A percentile compares a stretch with the other conserved stretches of the same genome.
Evolutionary conservation across 108 stramenopile genomes (phyloP).

Genomic region (Cyclotella atomus): DNA sequence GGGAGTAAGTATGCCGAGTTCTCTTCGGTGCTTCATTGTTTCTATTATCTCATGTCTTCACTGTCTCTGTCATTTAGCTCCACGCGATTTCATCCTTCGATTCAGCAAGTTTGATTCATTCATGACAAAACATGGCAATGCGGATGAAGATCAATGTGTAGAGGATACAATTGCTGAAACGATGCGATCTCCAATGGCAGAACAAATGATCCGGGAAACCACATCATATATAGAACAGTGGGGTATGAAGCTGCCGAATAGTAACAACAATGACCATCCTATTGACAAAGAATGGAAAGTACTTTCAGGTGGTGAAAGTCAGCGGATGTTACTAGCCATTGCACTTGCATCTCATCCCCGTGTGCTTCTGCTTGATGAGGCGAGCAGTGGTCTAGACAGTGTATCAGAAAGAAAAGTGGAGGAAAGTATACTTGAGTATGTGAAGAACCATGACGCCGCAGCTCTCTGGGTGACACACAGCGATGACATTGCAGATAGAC

Average conservation of each 20-base stretch:
- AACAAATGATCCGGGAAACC: constrained; percentile 37
- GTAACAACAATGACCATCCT: background rate
- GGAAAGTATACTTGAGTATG: constrained; percentile 43
- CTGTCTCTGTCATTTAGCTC: background rate
- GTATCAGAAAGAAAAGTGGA: constrained; percentile 38
- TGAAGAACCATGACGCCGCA: constrained; percentile 19
- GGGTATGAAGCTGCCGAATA: constrained; percentile 31
- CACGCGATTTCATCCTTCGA: constrained; percentile 5
- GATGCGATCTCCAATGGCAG: constrained; percentile 14
- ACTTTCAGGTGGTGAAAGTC: constrained; percentile 87
- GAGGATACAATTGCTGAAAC: constrained; percentile 20
- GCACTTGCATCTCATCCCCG: constrained; percentile 63
- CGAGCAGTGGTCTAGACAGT: constrained; percentile 37
- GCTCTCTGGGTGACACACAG: constrained; percentile 54
- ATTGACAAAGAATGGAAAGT: constrained; percentile 71
- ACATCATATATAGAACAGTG: constrained; percentile 38
- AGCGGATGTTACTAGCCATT: constrained; percentile 78
- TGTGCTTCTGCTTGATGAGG: constrained; percentile 38
- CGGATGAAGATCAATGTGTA: background rate
- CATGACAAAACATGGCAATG: background rate
- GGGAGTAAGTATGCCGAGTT: constrained; percentile 20
- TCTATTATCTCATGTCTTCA: background rate
- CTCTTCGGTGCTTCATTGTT: background rate
- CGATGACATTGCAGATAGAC: constrained; percentile 55
- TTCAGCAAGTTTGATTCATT: constrained; percentile 4